These are phyloP conservation scores for Wickerhamomyces kurtzmanii DNA, from an alignment of 805 yeast genomes.

Conservation along the genomic window DNA sequence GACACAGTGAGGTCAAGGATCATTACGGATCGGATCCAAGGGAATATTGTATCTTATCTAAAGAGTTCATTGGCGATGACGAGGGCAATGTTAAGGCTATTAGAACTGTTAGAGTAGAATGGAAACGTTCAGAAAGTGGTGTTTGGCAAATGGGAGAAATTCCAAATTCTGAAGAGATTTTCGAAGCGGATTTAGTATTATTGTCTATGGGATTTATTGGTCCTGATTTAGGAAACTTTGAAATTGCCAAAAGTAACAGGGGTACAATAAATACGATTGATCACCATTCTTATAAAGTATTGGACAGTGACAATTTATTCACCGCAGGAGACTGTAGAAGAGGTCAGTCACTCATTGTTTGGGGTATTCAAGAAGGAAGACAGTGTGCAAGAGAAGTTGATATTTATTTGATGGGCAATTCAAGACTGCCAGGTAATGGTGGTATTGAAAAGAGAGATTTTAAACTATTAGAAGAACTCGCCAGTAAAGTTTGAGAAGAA, in stretches of 20 bases:
- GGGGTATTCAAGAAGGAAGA: conserved; percentile 99
- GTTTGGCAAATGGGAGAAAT: conserved; percentile 99
- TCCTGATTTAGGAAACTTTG: conserved; percentile 78
- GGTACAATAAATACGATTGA: conserved; percentile 62
- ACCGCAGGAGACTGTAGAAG: conserved; percentile 99
- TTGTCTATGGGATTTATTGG: conserved; percentile 97
- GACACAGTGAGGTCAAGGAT: conserved; percentile 89
- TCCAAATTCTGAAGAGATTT: conserved; percentile 88
- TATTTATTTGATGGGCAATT: conserved; percentile 60
- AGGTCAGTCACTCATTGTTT: conserved; percentile 95
- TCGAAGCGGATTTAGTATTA: conserved; percentile 90
- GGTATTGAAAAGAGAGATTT: conserved; percentile 81
- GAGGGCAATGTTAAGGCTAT: conserved; percentile 93
- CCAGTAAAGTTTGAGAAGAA: too few species aligned
- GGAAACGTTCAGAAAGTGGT: conserved; percentile 92
- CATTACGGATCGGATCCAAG: conserved; percentile 97
- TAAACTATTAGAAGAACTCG: conserved; percentile 67
- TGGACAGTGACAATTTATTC: conserved; percentile 58
- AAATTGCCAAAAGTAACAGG: conserved; percentile 58
- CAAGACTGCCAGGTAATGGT: conserved; percentile 90
- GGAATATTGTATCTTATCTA: conserved; percentile 90
- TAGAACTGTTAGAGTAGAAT: conserved; percentile 93
- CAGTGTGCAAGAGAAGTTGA: conserved; percentile 97
- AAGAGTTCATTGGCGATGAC: conserved; percentile 92
- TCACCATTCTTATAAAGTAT: conserved; percentile 61